Conservation (phyloP, 2,329 filamentous ascomycete species). For the Harringtonia aguacate region DNA sequence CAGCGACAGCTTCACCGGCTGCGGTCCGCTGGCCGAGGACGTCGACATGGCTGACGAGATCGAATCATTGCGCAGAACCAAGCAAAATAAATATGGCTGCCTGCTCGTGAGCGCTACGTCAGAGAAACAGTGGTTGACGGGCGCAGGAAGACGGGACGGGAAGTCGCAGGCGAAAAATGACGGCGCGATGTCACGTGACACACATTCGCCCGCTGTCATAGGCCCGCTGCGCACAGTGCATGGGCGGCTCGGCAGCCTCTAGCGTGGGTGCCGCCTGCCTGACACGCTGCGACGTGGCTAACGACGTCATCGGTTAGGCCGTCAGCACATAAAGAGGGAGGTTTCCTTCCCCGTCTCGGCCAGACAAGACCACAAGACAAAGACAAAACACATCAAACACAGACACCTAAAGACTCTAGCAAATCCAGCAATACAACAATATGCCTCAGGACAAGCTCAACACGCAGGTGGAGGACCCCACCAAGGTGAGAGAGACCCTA, state of each 20-base stretch:
- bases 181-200: constrained; percentile 1
- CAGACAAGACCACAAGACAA: too few relatives aligned
- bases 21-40: constrained; percentile 34
- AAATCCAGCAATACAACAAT: constrained; percentile 9
- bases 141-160: background rate
- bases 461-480: constrained; percentile 15
- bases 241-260: too few relatives aligned
- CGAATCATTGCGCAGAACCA: constrained; percentile 1
- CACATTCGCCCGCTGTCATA: too few relatives aligned
- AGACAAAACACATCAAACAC: background rate
- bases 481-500: constrained; percentile 17
- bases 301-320: background rate
- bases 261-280: too few relatives aligned
- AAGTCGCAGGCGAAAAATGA: too few relatives aligned
- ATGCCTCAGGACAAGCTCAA: constrained; percentile 14
- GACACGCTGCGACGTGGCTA: too few relatives aligned
- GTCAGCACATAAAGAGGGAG: background rate
- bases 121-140: too few relatives aligned
- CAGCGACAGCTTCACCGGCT: constrained; percentile 72
- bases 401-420: background rate
- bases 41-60: constrained; percentile 32
- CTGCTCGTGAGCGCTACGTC: too few relatives aligned
- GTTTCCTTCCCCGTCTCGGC: background rate
- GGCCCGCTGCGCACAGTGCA: too few relatives aligned
- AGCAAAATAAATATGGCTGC: too few relatives aligned